Evolutionary conservation across 352 stramenopile genomes (phyloP).

Genomic region (Pythium periplocum): DNA sequence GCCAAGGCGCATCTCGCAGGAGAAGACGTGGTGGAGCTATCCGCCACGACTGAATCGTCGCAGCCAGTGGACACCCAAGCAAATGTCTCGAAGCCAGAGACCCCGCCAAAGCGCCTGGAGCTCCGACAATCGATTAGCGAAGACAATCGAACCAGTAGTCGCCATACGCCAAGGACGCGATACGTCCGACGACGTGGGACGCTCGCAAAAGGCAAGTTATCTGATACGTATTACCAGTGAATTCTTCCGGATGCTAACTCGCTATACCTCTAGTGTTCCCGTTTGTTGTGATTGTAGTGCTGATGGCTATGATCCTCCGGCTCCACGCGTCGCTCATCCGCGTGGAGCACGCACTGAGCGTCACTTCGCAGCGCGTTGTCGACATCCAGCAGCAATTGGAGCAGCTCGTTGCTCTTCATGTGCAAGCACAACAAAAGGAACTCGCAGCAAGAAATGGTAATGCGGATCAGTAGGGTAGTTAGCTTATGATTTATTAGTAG

Average conservation of each 20-base stretch:
- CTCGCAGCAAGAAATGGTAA: no score
- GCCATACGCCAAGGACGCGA: no score
- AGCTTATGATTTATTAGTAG: no score
- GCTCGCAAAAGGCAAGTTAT: no score
- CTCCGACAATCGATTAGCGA: no score
- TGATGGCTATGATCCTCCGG: slow-evolving; percentile 53
- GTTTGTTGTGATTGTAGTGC: slow-evolving; percentile 57
- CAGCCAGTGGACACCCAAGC: slow-evolving; percentile 1
- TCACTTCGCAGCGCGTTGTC: slow-evolving; percentile 22
- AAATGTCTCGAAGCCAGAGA: not conserved
- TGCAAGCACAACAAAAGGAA: no score
- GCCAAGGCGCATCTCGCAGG: slow-evolving; percentile 43
- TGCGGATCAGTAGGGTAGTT: no score
- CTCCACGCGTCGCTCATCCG: slow-evolving; percentile 54
- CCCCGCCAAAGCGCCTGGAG: no score
- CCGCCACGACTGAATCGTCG: not conserved
- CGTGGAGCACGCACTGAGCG: slow-evolving; percentile 46
- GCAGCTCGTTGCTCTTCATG: not conserved
- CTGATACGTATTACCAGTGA: no score
- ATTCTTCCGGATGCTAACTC: no score
- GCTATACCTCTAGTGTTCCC: slow-evolving; percentile 29
- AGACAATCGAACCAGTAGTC: no score
- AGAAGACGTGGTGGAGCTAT: slow-evolving; percentile 7
- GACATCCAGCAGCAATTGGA: slow-evolving; percentile 14
- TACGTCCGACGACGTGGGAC: no score